Evolutionary conservation across 1,284 basidiomycete genomes (phyloP), one percentile per base, ranked within the genome.

Genomic region (Moesziomyces globuligerus): DNA sequence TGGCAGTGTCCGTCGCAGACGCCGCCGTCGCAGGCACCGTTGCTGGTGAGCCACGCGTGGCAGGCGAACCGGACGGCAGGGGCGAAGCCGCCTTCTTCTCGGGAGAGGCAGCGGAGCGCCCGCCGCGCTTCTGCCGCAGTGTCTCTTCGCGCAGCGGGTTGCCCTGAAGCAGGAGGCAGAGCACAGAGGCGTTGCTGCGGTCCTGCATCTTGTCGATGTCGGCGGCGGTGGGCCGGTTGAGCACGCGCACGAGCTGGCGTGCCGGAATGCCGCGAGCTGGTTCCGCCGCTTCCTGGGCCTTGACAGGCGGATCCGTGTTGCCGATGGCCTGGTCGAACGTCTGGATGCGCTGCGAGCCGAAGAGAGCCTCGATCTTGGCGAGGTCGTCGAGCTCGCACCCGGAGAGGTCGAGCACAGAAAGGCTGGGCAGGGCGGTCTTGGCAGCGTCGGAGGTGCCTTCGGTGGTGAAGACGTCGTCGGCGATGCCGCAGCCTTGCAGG

Each of bases 301-400:
- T 38, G 11, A 50, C 20, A 4, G 44, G 25, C 18, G 40, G n/a
- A n/a, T 64, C 59, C 21, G 45, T 48, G 13, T 50, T 50, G 17
- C 55, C 55, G 18, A 69, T 48, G 4, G 60, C 70, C 18, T 60
- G 52, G 8, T 68, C 70, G 17, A 59, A 52, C 7, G 55, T 38
- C 34, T 61, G 60, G 17, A 68, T 69, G 34, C 65, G 57, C 7
- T 39, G 49, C 0, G 78, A 77, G 15, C 60, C 73, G 39, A 79
- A 79, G 11, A 72, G 37, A 8, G 48, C 37, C 42, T 81, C 76
- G 21, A 78, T 23, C 24, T 45, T 50, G 21, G 47, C 24, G 9
- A 81, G 69, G 28, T 75, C 61, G 25, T 78, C 68, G 23, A 78
- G 53, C 34, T 78, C 71, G 50, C 75, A 75, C n/a, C 73, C 62